A percentile compares a stretch with the other conserved stretches of the same genome.
Conservation (phyloP, 768 basidiomycete species). For the Candolleomyces eurysporus region DNA sequence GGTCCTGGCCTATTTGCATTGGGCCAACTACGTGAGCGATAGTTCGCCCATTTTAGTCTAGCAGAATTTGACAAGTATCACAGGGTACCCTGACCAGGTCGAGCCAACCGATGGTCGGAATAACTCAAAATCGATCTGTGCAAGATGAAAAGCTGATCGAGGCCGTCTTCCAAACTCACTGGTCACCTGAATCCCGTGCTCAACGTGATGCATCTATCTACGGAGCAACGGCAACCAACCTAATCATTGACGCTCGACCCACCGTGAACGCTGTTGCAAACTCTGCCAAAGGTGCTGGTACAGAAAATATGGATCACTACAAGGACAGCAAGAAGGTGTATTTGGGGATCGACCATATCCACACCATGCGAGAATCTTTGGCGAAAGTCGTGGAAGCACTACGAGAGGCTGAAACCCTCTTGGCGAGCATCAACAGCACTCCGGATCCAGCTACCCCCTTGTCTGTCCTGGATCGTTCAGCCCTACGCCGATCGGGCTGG, state of each 20-base stretch:
- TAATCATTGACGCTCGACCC: constrained; percentile 98
- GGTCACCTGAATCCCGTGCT: constrained; percentile 64
- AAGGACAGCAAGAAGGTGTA: constrained; percentile 93
- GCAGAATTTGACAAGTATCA: constrained; percentile 10
- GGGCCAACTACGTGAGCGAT: constrained; percentile 80
- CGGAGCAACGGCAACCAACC: constrained; percentile 90
- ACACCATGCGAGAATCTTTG: constrained; percentile 93
- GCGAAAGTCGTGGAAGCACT: constrained; percentile 82
- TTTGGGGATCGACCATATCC: constrained; percentile 97
- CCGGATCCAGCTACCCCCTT: constrained; percentile 42
- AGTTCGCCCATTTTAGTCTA: background rate
- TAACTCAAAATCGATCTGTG: constrained; percentile 91
- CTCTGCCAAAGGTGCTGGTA: constrained; percentile 95
- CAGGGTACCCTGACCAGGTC: constrained; percentile 95
- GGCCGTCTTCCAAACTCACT: constrained; percentile 91
- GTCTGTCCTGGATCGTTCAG: constrained; percentile 71
- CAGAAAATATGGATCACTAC: constrained; percentile 99
- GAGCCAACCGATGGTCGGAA: constrained; percentile 97
- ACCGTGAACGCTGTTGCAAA: constrained; percentile 97
- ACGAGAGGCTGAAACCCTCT: constrained; percentile 72
- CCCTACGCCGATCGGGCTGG: constrained; percentile 90
- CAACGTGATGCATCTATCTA: constrained; percentile 56
- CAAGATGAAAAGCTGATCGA: constrained; percentile 99
- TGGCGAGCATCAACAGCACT: constrained; percentile 58
- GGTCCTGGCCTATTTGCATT: constrained; percentile 88